Evolutionary conservation across 345 rosid species (phyloP).

Genomic region (Salix purpurea): DNA sequence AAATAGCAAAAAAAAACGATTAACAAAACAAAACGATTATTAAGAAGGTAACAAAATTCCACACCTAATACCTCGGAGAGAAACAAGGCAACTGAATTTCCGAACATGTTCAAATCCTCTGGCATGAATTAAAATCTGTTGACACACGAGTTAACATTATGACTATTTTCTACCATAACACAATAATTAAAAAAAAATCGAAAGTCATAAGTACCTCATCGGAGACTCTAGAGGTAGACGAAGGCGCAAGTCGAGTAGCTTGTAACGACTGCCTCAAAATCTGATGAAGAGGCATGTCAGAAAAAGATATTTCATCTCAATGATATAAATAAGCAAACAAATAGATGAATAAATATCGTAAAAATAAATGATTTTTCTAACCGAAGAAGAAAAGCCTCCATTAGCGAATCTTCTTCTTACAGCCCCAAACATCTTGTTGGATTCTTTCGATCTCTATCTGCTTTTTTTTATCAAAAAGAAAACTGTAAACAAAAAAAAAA

Average conservation of each 20-base stretch:
- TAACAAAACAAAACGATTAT: too few relatives aligned
- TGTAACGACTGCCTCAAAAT: slow-evolving; percentile 37
- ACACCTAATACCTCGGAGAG: slow-evolving; percentile 38
- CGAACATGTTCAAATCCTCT: slow-evolving; percentile 37
- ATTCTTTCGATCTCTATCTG: slow-evolving; percentile 3
- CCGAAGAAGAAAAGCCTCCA: slow-evolving; percentile 18
- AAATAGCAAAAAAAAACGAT: slow-evolving; percentile 1
- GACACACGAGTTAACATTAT: neutral
- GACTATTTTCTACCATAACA: neutral
- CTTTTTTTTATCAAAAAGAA: too few relatives aligned
- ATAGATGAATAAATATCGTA: neutral
- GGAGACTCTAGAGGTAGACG: slow-evolving; percentile 37
- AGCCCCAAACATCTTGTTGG: slow-evolving; percentile 9
- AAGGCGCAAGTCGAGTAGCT: slow-evolving; percentile 31
- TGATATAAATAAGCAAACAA: neutral
- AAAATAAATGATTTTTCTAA: neutral
- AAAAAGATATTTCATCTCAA: neutral
- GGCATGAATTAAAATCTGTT: slow-evolving; percentile 40
- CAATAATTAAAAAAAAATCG: neutral
- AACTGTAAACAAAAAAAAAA: neutral
- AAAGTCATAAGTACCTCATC: slow-evolving; percentile 30
- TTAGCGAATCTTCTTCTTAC: slow-evolving; percentile 12
- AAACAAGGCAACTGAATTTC: slow-evolving; percentile 41
- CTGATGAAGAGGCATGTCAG: slow-evolving; percentile 19
- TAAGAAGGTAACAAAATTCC: neutral